These are phyloP conservation scores for Parathielavia appendiculata DNA, from an alignment of 495 filamentous ascomycete genomes.

Conservation along the genomic window DNA sequence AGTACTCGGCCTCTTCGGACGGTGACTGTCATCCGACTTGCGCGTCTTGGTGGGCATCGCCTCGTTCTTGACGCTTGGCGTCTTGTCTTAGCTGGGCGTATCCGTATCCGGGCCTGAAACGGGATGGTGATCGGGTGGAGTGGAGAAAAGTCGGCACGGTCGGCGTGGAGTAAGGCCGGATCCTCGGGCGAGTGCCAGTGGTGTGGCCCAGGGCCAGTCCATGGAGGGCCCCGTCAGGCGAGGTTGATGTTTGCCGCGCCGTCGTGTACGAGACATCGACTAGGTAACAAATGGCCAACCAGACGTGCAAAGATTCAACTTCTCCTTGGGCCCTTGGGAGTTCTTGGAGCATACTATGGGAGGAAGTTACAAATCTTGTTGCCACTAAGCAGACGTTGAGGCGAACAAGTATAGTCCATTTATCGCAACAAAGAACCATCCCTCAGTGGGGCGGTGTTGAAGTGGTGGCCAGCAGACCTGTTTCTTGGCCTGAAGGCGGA, in stretches of 20 bases:
- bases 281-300: not conserved
- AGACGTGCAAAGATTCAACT: not conserved
- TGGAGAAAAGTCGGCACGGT: conserved; percentile 6
- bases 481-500: not conserved
- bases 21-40: not conserved
- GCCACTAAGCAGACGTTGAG: not conserved
- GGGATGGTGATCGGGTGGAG: not conserved
- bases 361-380: no score
- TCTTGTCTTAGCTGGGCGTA: not conserved
- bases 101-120: not conserved
- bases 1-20: not conserved
- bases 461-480: conserved; percentile 7
- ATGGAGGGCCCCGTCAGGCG: conserved; percentile 1
- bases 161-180: not conserved
- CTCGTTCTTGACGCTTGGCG: conserved; percentile 1
- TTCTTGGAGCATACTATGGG: no score
- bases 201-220: not conserved
- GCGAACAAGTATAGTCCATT: not conserved
- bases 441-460: not conserved
- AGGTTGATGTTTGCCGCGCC: not conserved
- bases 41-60: conserved; percentile 6
- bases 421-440: not conserved
- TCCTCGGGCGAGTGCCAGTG: not conserved
- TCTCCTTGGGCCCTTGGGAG: no score
- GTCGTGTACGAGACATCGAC: not conserved